phyloP scores from a whole-genome alignment of 345 rosid genomes.

The Gossypium mustelinum region DNA sequence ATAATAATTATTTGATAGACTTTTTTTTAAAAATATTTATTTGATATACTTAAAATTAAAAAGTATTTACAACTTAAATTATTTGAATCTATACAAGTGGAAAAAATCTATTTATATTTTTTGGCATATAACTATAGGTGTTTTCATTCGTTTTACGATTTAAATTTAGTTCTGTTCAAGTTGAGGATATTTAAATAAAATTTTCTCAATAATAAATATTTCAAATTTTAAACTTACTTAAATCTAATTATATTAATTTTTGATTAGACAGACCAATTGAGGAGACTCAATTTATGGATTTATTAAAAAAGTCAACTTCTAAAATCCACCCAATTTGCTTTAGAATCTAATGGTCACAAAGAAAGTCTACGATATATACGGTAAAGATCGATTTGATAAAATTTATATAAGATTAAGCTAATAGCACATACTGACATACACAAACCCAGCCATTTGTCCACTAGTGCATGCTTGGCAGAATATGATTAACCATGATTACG shows the following conservation, averaged over 20 bases:
- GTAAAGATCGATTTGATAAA: conserved; percentile 7
- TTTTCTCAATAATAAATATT: fast-evolving
- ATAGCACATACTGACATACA: neutral
- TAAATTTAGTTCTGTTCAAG: fast-evolving
- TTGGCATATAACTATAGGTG: fast-evolving
- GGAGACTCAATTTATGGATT: no score
- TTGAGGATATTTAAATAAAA: fast-evolving
- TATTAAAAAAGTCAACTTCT: no score
- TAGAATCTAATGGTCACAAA: neutral
- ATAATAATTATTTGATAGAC: no score
- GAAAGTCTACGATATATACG: neutral
- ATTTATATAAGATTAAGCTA: neutral
- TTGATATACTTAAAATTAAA: no score
- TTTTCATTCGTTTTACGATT: no score
- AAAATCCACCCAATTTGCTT: neutral
- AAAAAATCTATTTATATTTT: no score
- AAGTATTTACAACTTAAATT: no score
- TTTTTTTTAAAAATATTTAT: no score
- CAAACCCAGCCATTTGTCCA: neutral
- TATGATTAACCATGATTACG: conserved; percentile 11
- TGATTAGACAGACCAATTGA: no score
- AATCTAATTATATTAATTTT: no score
- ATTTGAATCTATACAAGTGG: no score
- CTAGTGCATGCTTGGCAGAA: conserved; percentile 13
- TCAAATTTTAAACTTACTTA: no score